phyloP scores from a whole-genome alignment of 768 basidiomycete genomes.

The Obba rivulosa region DNA sequence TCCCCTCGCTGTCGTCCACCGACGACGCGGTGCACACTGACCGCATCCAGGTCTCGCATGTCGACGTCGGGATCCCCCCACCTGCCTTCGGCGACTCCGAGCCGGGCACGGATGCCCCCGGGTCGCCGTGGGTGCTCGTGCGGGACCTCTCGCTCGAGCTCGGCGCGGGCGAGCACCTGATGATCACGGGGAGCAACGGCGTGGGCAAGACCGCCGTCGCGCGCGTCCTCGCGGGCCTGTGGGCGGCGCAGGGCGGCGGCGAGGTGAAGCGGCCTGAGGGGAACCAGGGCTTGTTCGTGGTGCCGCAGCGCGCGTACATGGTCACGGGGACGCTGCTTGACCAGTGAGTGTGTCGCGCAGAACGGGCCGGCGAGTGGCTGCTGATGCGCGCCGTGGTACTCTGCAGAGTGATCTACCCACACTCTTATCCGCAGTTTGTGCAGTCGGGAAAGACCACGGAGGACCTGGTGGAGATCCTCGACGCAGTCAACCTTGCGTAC shows the following conservation, averaged over 20 bases:
- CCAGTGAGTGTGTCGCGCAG: slow-evolving; percentile 42
- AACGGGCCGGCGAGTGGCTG: background rate
- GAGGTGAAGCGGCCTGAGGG: slow-evolving; percentile 29
- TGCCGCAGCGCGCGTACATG: slow-evolving; percentile 94
- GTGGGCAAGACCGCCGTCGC: slow-evolving; percentile 90
- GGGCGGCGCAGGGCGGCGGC: slow-evolving; percentile 54
- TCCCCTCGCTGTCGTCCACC: slow-evolving; percentile 45
- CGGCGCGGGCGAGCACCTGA: slow-evolving; percentile 72
- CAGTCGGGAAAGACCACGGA: slow-evolving; percentile 53
- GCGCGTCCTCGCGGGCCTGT: slow-evolving; percentile 83
- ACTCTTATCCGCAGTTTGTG: slow-evolving; percentile 71
- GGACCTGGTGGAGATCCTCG: slow-evolving; percentile 73
- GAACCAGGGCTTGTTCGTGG: slow-evolving; percentile 64
- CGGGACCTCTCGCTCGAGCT: slow-evolving; percentile 62
- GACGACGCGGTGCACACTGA: slow-evolving; percentile 29
- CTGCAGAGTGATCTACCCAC: slow-evolving; percentile 77
- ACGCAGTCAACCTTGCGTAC: slow-evolving; percentile 80
- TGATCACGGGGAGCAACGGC: slow-evolving; percentile 92
- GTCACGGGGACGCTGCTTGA: slow-evolving; percentile 82
- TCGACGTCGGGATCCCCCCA: slow-evolving; percentile 61
- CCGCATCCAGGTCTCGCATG: slow-evolving; percentile 58
- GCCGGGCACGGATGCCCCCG: background rate
- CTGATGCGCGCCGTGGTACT: background rate
- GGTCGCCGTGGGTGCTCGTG: slow-evolving; percentile 43
- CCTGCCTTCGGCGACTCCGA: slow-evolving; percentile 9